Percentiles rank a stretch among this genome's conserved stretches.
Conservation (phyloP, 257 asterid species). For the Solanum rostratum region DNA sequence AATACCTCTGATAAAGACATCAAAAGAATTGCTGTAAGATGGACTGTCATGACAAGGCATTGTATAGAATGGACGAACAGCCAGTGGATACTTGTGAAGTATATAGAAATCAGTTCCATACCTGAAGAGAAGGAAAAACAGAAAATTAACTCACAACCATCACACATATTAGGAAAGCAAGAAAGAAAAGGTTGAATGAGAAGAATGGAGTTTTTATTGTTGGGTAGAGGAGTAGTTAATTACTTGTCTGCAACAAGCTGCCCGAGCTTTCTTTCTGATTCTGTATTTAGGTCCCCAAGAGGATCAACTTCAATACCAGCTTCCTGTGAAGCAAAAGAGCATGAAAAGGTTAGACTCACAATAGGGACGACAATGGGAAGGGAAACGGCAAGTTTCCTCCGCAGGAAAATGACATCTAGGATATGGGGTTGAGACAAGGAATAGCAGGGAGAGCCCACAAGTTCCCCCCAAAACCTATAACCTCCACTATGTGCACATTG, state of each 20-base stretch:
- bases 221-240: background rate
- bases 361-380: background rate
- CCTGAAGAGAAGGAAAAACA: constrained; percentile 20
- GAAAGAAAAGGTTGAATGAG: background rate
- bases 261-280: constrained; percentile 77
- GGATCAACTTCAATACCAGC: constrained; percentile 89
- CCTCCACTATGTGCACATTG: background rate
- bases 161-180: background rate
- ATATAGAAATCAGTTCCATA: constrained; percentile 91
- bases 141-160: background rate
- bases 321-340: constrained; percentile 32
- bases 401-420: background rate
- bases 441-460: background rate
- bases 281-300: constrained; percentile 84
- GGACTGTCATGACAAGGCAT: constrained; percentile 75
- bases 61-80: constrained; percentile 85
- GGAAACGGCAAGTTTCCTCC: background rate
- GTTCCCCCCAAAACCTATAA: background rate
- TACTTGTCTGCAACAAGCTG: constrained; percentile 81
- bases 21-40: constrained; percentile 73
- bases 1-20: constrained; percentile 79
- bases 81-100: constrained; percentile 80
- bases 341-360: background rate
- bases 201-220: background rate
- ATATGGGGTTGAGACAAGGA: background rate